phyloP scores from a whole-genome alignment of 2,329 filamentous ascomycete genomes.

The Clarireedia sp. region DNA sequence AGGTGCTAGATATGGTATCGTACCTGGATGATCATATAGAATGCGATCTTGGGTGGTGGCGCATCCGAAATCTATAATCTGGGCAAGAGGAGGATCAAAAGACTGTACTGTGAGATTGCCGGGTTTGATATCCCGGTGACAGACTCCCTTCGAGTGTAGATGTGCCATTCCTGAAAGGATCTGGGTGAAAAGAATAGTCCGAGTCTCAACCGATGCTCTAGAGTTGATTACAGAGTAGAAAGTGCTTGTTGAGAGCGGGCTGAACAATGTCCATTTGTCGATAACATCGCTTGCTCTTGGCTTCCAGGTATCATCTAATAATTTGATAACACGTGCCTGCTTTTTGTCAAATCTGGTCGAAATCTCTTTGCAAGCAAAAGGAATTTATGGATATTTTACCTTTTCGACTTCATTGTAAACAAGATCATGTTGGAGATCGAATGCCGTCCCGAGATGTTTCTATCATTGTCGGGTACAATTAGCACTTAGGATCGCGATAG shows the following conservation, averaged over 20 bases:
- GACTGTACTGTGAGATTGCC: conserved; percentile 11
- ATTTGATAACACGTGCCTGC: conserved; percentile 11
- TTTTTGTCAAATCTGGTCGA: conserved; percentile 2
- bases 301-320: conserved; percentile 17
- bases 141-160: conserved; percentile 15
- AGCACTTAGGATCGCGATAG: background rate
- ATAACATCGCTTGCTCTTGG: conserved; percentile 15
- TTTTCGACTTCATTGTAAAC: conserved; percentile 14
- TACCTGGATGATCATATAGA: conserved; percentile 18
- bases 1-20: conserved; percentile 20
- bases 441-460: conserved; percentile 15
- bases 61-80: conserved; percentile 21
- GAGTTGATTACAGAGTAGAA: conserved; percentile 15
- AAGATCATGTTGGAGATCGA: conserved; percentile 14
- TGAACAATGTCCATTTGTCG: conserved; percentile 17
- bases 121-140: conserved; percentile 20
- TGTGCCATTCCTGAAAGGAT: conserved; percentile 16
- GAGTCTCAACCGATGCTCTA: conserved; percentile 11
- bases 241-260: conserved; percentile 16
- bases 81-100: conserved; percentile 17
- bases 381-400: background rate
- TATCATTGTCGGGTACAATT: background rate
- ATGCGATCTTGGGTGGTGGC: conserved; percentile 12
- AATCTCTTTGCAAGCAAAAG: background rate
- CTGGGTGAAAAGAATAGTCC: conserved; percentile 16